These are phyloP conservation scores for Artemisia annua DNA, from an alignment of 129 eudicot species.

Conservation along the genomic window DNA sequence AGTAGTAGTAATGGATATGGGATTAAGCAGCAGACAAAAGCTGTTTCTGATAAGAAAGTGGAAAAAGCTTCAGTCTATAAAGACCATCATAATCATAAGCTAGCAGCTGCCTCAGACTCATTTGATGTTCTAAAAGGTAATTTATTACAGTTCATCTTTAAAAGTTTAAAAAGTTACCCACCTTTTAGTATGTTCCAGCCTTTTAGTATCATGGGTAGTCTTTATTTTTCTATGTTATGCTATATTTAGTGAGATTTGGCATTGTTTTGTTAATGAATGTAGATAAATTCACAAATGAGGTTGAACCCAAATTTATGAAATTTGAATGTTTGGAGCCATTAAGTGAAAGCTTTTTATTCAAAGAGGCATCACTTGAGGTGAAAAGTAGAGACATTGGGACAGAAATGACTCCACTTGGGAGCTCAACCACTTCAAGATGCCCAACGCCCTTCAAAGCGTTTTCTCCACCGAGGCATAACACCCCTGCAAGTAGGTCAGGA, in stretches of 20 bases:
- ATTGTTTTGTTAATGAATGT: slow-evolving; percentile 24
- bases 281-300: slow-evolving; percentile 79
- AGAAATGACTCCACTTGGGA: slow-evolving; percentile 81
- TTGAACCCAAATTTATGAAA: slow-evolving; percentile 31
- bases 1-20: slow-evolving; percentile 20
- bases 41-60: slow-evolving; percentile 28
- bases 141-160: not conserved
- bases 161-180: not conserved
- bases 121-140: slow-evolving; percentile 72
- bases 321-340: slow-evolving; percentile 57
- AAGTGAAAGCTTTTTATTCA: slow-evolving; percentile 62
- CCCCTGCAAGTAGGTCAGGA: slow-evolving; percentile 72
- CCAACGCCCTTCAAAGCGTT: slow-evolving; percentile 58
- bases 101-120: slow-evolving; percentile 33
- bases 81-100: slow-evolving; percentile 16
- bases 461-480: slow-evolving; percentile 81
- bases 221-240: not conserved
- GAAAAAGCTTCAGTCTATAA: slow-evolving; percentile 40
- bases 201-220: not conserved
- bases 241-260: not conserved
- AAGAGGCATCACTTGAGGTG: slow-evolving; percentile 32
- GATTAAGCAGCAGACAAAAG: slow-evolving; percentile 20
- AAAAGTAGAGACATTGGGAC: slow-evolving; percentile 82
- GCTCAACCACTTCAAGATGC: slow-evolving; percentile 75
- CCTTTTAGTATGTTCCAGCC: slow-evolving; percentile 4